Percentiles rank a stretch among this genome's conserved stretches.
Conservation (phyloP, 305 asterid species). For the Ilex paraguariensis region DNA sequence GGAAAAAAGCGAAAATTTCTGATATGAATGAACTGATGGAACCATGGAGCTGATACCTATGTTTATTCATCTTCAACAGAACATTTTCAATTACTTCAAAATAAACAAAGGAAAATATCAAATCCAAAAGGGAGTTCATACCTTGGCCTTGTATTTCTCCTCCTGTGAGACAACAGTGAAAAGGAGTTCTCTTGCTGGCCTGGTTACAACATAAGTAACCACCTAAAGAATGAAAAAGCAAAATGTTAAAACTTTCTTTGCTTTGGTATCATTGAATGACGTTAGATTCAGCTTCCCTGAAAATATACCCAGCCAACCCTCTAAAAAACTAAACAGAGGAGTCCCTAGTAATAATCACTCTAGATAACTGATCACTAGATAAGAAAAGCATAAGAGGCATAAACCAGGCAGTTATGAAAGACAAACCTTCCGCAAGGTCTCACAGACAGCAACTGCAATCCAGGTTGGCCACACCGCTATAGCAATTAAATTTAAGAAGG, state of each 20-base stretch:
- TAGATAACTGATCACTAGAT: background rate
- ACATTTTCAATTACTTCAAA: too few species aligned
- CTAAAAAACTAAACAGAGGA: too few species aligned
- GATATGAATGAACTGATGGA: too few species aligned
- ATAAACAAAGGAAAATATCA: too few species aligned
- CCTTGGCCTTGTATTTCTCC: conserved; percentile 99
- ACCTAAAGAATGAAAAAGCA: conserved; percentile 45
- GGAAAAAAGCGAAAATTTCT: too few species aligned
- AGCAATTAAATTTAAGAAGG: conserved; percentile 72
- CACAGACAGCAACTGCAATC: conserved; percentile 81
- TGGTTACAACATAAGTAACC: conserved; percentile 74
- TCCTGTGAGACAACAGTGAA: conserved; percentile 91
- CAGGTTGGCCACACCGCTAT: conserved; percentile 91
- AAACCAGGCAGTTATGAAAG: background rate
- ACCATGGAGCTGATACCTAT: too few species aligned
- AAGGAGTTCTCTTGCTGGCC: conserved; percentile 96
- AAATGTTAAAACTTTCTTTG: conserved; percentile 3
- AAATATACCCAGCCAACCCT: too few species aligned
- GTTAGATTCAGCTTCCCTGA: too few species aligned
- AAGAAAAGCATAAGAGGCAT: background rate
- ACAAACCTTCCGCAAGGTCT: conserved; percentile 82
- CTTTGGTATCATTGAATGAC: too few species aligned
- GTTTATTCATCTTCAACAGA: too few species aligned
- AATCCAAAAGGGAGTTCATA: conserved; percentile 11
- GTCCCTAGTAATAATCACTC: too few species aligned